Base-by-base conservation (phyloP, 2,329 filamentous ascomycete species). In the Geosmithia morbida region DNA sequence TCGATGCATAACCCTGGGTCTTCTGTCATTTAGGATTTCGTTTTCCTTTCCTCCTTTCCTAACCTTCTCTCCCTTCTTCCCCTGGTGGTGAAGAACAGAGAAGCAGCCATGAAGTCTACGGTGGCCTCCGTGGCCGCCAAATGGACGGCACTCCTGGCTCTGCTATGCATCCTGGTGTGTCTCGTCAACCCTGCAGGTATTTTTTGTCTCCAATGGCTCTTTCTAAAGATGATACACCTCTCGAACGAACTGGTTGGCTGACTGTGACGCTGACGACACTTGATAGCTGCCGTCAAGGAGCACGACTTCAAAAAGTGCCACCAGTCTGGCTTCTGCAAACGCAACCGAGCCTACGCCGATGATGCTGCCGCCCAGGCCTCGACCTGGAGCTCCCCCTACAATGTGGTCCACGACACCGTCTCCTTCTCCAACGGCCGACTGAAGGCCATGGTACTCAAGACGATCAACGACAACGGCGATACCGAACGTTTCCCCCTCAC, bases 241-340 rank as follows among this genome's bases (percentile, higher is more conserved):
- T 26, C 22, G 19, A 29, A 20, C 8, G 45, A 18, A 1, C 3
- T 18, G 10, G n/a, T 11, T 37, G 33, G 33, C n/a, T 40, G 30
- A 41, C 45, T 26, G 22, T 8, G 4, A 26, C 8, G 33, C 6
- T 37, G 33, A 37, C 33, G 33, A 37, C 33, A 37, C 33, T 14
- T 8, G 33, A 37, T 41, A 94, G 88, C 77, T 53, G 74, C 78
- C 57, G 92, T 98, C 46, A 98, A 98, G 69, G 85, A 95, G 61
- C 81, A 95, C 58, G 89, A 94, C 64, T 98, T 97, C 75, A 98
- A 97, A 62, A 95, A 85, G 57, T 98, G 92, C 69, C 71, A 85
- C 55, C 90, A 98, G 62, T 92, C 90, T 4, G 92, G 92, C 57
- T 98, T 98, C 71, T 98, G 92, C 69, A 92, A 88, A 62, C 85